Evolutionary conservation across 345 rosid genomes (phyloP).

Genomic region (Melastoma malabathricum): DNA sequence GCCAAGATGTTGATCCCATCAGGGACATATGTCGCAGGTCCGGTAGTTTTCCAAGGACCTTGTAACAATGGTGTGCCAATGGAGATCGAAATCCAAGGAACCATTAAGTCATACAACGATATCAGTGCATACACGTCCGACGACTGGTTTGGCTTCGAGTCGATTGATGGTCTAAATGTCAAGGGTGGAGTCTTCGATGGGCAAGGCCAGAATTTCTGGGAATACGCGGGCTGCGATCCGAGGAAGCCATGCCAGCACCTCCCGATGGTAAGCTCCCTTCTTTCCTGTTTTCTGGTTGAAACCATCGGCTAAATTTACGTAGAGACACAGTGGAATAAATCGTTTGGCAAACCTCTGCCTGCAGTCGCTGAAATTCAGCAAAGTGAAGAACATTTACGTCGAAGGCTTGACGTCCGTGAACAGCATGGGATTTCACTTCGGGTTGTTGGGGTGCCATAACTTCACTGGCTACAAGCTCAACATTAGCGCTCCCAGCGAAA

Average conservation of each 20-base stretch:
- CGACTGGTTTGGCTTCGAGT: conserved; percentile 37
- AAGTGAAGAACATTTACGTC: conserved; percentile 18
- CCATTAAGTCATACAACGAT: conserved; percentile 24
- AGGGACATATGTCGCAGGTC: conserved; percentile 29
- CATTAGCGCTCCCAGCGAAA: conserved; percentile 35
- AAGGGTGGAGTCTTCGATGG: conserved; percentile 63
- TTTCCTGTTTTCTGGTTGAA: not conserved
- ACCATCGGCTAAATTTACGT: no score
- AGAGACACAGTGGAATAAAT: not conserved
- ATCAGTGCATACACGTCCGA: conserved; percentile 15
- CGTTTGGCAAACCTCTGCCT: not conserved
- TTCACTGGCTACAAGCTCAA: conserved; percentile 16
- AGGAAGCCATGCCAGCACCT: conserved; percentile 20
- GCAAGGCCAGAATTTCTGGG: conserved; percentile 36
- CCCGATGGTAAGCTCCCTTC: conserved; percentile 27
- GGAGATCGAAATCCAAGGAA: conserved; percentile 32
- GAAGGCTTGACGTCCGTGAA: conserved; percentile 25
- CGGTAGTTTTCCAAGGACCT: conserved; percentile 46
- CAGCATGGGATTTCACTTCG: conserved; percentile 46
- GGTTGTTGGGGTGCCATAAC: conserved; percentile 12
- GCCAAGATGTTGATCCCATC: conserved; percentile 37
- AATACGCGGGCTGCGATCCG: conserved; percentile 20
- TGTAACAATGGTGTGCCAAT: conserved; percentile 22
- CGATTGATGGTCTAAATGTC: conserved; percentile 23
- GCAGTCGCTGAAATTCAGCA: conserved; percentile 33